Evolutionary conservation across 2,329 filamentous ascomycete species (phyloP), one percentile per base, ranked within the genome.

Genomic region (Trichoderma koningiopsis): DNA sequence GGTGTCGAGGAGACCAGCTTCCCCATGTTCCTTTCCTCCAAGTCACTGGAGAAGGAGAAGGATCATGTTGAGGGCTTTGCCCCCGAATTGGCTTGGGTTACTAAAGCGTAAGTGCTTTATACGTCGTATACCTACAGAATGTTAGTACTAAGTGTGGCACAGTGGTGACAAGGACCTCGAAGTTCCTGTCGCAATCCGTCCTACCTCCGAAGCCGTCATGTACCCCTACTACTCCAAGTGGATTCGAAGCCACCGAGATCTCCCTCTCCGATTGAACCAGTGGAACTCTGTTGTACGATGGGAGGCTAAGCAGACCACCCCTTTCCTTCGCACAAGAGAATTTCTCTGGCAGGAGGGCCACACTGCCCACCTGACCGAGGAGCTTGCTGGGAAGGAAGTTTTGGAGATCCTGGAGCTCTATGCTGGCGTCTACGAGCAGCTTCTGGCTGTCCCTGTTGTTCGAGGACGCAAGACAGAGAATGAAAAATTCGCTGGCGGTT

Each of bases 341-440:
- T 99, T 99, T 81, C 83, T 98, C 73, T 99, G 96, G 96, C 96
- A 99, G 81, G 96, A 99, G 83, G 94, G 94, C 29, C 96, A 97
- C 83, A 88, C 87, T 37, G 96, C 96, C 55, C 94, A 97, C 81
- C 81, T 98, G 76, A 97, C 92, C 0, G 89, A 97, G 80, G 86
- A 92, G 74, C 86, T 89, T 72, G 95, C 96, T 56, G 91, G 89
- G 60, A 86, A 92, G 77, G 96, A 99, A 79, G 96, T 98, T 11
- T 83, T 96, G 70, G 87, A 97, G 81, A 99, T 99, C 73, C 88
- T 99, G 56, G 94, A 98, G 78, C 89, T 92, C 75, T 99, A 99
- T 77, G 93, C 94, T 55, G 89, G 89, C 72, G 90, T 99, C 70
- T 99, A 98, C 81, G 92, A 97, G 81, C 86, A 99, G 76, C 88